These are phyloP conservation scores for Oidiodendron maius DNA, from an alignment of 495 filamentous ascomycete genomes.

Conservation along the genomic window DNA sequence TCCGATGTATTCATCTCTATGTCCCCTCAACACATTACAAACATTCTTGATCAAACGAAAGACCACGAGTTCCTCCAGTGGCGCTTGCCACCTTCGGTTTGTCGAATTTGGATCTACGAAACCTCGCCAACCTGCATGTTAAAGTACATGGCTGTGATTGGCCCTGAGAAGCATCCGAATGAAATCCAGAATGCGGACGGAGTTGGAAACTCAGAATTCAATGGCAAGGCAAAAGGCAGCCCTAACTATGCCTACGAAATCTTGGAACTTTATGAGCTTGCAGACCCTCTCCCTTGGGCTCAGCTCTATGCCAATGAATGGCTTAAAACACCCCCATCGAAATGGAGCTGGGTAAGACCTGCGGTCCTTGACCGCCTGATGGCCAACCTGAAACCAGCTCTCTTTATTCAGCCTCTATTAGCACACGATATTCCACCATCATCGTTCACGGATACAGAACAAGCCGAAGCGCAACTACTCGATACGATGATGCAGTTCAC, in stretches of 20 bases:
- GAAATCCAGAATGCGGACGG: constrained; percentile 33
- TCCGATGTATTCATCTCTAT: constrained; percentile 44
- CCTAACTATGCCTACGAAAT: constrained; percentile 36
- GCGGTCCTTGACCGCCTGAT: constrained; percentile 40
- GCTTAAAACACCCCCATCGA: constrained; percentile 31
- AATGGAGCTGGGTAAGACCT: constrained; percentile 35
- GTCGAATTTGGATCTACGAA: constrained; percentile 43
- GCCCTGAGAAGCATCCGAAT: constrained; percentile 31
- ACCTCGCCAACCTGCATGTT: constrained; percentile 32
- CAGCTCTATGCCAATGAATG: constrained; percentile 37
- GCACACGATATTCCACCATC: constrained; percentile 20
- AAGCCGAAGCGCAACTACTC: constrained; percentile 38
- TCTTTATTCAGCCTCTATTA: constrained; percentile 3
- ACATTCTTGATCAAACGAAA: constrained; percentile 32
- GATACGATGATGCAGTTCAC: constrained; percentile 38
- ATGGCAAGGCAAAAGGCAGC: constrained; percentile 24
- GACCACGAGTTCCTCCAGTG: constrained; percentile 41
- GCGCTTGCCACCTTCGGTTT: constrained; percentile 32
- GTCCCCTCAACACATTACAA: constrained; percentile 29
- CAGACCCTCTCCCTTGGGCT: constrained; percentile 37
- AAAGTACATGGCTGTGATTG: constrained; percentile 43
- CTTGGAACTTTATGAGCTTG: constrained; percentile 44
- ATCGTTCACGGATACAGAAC: constrained; percentile 31
- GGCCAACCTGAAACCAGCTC: constrained; percentile 23
- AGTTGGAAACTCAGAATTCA: constrained; percentile 42